phyloP scores from a whole-genome alignment of 2,329 filamentous ascomycete genomes.

The Penicillium sp. region DNA sequence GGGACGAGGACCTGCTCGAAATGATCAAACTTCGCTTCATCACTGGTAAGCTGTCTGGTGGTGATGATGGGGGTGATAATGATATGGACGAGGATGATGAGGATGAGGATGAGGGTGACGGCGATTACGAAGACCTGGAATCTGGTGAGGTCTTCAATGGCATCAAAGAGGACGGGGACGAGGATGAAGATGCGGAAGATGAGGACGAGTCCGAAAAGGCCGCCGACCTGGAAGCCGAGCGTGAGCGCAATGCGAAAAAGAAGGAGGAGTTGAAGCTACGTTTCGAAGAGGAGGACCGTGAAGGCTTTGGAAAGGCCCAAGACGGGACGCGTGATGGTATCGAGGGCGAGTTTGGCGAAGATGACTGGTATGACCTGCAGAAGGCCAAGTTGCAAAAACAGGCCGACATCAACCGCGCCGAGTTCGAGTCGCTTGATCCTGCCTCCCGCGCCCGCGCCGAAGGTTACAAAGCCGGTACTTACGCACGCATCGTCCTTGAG shows the following conservation, averaged over 20 bases:
- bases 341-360: constrained; percentile 79
- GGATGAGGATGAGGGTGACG: constrained; percentile 68
- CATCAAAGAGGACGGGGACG: constrained; percentile 40
- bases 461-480: constrained; percentile 86
- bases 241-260: constrained; percentile 80
- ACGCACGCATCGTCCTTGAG: constrained; percentile 85
- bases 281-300: constrained; percentile 97
- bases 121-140: constrained; percentile 81
- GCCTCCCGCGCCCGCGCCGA: constrained; percentile 78
- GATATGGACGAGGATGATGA: constrained; percentile 53
- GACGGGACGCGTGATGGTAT: constrained; percentile 70
- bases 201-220: constrained; percentile 35
- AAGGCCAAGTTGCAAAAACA: constrained; percentile 95
- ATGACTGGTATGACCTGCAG: constrained; percentile 97
- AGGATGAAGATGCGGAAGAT: constrained; percentile 56
- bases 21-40: constrained; percentile 71
- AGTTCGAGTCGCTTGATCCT: constrained; percentile 85
- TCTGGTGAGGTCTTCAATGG: constrained; percentile 58
- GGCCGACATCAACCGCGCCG: constrained; percentile 90
- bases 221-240: constrained; percentile 73
- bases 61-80: constrained; percentile 51
- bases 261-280: constrained; percentile 93
- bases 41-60: constrained; percentile 59
- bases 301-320: constrained; percentile 81
- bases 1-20: constrained; percentile 71